phyloP scores from a whole-genome alignment of 495 filamentous ascomycete species.

The Penicillium crystallinum region DNA sequence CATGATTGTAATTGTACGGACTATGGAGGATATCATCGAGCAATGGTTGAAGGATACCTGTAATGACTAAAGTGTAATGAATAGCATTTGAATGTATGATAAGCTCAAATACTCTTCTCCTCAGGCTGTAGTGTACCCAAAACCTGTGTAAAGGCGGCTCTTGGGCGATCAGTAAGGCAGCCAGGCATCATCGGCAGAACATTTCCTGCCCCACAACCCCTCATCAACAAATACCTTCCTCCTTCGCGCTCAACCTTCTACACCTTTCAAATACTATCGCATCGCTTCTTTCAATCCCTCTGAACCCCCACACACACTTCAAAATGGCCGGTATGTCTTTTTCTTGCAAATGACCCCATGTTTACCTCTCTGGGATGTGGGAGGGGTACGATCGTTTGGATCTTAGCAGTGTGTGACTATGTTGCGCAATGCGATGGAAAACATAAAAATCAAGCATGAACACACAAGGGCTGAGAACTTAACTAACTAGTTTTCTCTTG shows the following conservation, averaged over 20 bases:
- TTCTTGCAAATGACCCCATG: neutral
- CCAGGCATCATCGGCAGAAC: conserved; percentile 23
- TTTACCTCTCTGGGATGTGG: neutral
- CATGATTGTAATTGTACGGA: conserved; percentile 16
- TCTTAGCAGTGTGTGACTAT: conserved; percentile 3
- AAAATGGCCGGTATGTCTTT: conserved; percentile 32
- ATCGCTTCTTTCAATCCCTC: neutral
- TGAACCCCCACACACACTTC: conserved; percentile 8
- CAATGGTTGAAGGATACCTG: neutral
- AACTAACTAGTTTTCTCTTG: conserved; percentile 16
- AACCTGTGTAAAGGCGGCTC: neutral
- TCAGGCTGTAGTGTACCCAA: neutral
- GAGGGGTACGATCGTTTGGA: neutral
- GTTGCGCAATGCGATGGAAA: conserved; percentile 2
- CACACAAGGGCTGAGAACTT: neutral
- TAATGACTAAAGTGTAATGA: neutral
- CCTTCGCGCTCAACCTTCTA: conserved; percentile 4
- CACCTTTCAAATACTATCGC: conserved; percentile 11
- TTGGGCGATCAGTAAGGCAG: conserved; percentile 12
- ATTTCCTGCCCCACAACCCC: conserved; percentile 28
- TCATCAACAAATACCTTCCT: conserved; percentile 30
- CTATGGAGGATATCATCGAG: neutral
- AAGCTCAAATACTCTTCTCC: neutral
- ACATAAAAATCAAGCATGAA: neutral
- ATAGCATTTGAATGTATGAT: neutral